phyloP scores from a whole-genome alignment of 352 stramenopile species.

The Globisporangium apiculatum region DNA sequence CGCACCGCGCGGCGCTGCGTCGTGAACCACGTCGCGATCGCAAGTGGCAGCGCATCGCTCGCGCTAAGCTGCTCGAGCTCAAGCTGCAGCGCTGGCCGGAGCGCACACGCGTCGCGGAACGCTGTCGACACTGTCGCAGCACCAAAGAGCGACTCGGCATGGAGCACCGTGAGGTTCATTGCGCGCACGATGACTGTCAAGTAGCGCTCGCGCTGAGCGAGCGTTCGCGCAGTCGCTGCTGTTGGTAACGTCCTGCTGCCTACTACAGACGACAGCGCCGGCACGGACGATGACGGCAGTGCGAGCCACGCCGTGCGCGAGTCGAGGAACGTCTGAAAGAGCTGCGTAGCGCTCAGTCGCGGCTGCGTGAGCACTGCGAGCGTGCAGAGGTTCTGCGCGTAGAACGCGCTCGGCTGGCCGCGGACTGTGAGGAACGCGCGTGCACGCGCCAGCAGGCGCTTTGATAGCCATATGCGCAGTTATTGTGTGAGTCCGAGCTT shows the following conservation, averaged over 20 bases:
- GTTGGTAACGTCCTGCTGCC: constrained; percentile 3
- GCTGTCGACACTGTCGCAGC: constrained; percentile 9
- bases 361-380: constrained; percentile 30
- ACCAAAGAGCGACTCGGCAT: constrained; percentile 57
- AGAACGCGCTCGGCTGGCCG: constrained; percentile 50
- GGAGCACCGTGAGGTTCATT: constrained; percentile 40
- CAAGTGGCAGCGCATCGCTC: constrained; percentile 22
- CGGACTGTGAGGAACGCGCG: constrained; percentile 42
- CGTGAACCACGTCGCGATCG: constrained; percentile 30
- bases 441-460: constrained; percentile 47
- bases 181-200: constrained; percentile 58
- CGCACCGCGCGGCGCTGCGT: constrained; percentile 31
- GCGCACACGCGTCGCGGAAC: constrained; percentile 20
- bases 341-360: constrained; percentile 18
- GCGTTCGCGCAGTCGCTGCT: neutral
- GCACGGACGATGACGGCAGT: no score
- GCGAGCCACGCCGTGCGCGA: constrained; percentile 51
- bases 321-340: constrained; percentile 42
- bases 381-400: constrained; percentile 54
- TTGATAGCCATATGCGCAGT: neutral
- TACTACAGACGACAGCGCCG: neutral
- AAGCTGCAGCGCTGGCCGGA: constrained; percentile 19
- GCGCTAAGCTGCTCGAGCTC: constrained; percentile 23
- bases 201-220: constrained; percentile 19
- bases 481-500: neutral